Percentiles rank a stretch among this genome's conserved stretches.
These are phyloP conservation scores for Colletotrichum gloeosporioides DNA, from an alignment of 2,329 filamentous ascomycete genomes.

Conservation along the genomic window DNA sequence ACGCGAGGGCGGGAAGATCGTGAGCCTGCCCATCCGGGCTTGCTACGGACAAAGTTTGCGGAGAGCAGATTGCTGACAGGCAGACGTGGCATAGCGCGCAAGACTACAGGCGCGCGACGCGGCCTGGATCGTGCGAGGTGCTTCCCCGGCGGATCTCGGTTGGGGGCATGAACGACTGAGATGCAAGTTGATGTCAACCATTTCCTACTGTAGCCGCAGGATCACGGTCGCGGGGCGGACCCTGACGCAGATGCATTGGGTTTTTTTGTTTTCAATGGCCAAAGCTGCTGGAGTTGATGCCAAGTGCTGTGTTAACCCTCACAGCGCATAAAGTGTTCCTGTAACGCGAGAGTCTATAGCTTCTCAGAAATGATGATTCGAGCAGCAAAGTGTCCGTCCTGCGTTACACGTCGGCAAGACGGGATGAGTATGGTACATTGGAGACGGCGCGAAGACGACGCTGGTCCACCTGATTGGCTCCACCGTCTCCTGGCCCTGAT, in stretches of 20 bases:
- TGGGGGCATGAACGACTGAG: conserved; percentile 14
- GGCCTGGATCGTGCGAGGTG: conserved; percentile 19
- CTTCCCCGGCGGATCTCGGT: conserved; percentile 22
- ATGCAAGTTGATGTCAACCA: conserved; percentile 17
- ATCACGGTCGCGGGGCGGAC: neutral
- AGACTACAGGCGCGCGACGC: conserved; percentile 15
- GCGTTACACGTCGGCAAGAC: neutral
- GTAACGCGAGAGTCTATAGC: neutral
- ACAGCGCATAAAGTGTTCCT: neutral
- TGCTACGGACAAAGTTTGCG: conserved; percentile 21
- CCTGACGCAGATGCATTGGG: neutral
- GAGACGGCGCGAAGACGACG: conserved; percentile 7
- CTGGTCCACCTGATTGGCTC: neutral
- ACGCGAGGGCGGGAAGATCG: conserved; percentile 21
- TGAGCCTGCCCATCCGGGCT: conserved; percentile 12
- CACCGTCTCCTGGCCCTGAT: conserved; percentile 10
- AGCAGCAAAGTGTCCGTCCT: neutral
- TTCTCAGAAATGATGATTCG: neutral
- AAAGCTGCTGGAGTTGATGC: neutral
- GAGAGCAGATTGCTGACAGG: conserved; percentile 17
- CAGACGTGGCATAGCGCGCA: conserved; percentile 14
- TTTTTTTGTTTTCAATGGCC: neutral
- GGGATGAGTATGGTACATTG: neutral
- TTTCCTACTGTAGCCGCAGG: conserved; percentile 1
- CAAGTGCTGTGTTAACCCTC: neutral